phyloP scores from a whole-genome alignment of 2,329 filamentous ascomycete species.

The Fusarium multiceps region DNA sequence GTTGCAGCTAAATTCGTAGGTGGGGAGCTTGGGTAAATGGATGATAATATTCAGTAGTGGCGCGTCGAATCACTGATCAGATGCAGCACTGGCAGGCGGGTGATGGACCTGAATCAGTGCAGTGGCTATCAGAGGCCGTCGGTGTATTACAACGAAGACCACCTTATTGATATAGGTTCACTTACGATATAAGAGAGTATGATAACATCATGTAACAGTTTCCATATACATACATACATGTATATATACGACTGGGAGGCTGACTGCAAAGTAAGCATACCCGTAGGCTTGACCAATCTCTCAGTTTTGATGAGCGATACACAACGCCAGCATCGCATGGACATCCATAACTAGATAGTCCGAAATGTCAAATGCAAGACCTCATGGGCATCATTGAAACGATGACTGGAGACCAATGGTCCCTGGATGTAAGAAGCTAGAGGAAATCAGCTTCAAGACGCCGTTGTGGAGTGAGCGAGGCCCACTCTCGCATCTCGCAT shows the following conservation, averaged over 20 bases:
- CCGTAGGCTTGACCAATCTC: neutral
- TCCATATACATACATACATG: neutral
- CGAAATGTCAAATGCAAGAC: neutral
- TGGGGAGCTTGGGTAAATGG: neutral
- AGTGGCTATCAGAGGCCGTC: neutral
- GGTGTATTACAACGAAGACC: neutral
- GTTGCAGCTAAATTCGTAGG: neutral
- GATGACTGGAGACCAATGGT: slow-evolving; percentile 5
- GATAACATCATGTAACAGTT: neutral
- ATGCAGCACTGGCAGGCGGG: slow-evolving; percentile 8
- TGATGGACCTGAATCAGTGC: neutral
- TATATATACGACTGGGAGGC: neutral
- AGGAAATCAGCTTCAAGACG: slow-evolving; percentile 9
- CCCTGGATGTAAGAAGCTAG: neutral
- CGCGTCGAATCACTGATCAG: neutral
- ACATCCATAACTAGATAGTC: neutral
- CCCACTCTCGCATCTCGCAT: slow-evolving; percentile 38
- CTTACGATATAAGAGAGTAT: neutral
- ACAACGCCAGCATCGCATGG: neutral
- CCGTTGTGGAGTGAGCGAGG: slow-evolving; percentile 18
- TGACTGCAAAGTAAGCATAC: neutral
- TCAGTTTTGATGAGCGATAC: neutral
- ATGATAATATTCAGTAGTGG: neutral
- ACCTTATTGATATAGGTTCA: neutral
- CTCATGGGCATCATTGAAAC: slow-evolving; percentile 2